phyloP scores from a whole-genome alignment of 176 grass and related monocot genomes.

The Bothriochloa decipiens region DNA sequence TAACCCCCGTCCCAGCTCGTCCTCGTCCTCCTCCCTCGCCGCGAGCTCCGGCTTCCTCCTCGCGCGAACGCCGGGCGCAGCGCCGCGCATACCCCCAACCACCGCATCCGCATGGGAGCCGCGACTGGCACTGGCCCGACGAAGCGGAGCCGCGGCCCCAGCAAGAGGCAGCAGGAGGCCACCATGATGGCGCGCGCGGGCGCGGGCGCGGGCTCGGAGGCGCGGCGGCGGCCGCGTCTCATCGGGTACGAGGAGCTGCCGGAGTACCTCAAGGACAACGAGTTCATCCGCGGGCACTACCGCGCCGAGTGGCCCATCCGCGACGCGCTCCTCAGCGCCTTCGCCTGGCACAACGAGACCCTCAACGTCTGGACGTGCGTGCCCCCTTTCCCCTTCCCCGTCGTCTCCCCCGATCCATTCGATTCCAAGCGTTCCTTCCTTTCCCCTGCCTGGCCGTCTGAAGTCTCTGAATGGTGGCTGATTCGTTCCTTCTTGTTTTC shows the following conservation, averaged over 20 bases:
- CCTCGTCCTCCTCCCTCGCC: not conserved
- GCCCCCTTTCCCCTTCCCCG: not conserved
- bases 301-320: constrained; percentile 85
- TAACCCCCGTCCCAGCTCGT: not conserved
- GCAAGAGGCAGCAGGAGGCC: not conserved
- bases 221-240: constrained; percentile 42
- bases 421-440: not conserved
- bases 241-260: constrained; percentile 92
- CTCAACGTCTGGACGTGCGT: constrained; percentile 97
- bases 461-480: not conserved
- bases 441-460: not conserved
- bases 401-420: not conserved
- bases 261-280: constrained; percentile 92
- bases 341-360: constrained; percentile 99
- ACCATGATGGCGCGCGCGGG: constrained; percentile 36
- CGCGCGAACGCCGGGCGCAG: constrained; percentile 32
- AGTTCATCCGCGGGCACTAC: constrained; percentile 88
- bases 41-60: not conserved
- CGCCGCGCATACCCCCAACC: not conserved
- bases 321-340: constrained; percentile 85
- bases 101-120: constrained; percentile 27
- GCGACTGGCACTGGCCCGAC: constrained; percentile 25
- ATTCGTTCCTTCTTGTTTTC: not conserved
- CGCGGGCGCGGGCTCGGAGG: not conserved
- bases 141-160: constrained; percentile 25